Conservation (phyloP, 345 rosid genomes). For the Mercurialis annua region DNA sequence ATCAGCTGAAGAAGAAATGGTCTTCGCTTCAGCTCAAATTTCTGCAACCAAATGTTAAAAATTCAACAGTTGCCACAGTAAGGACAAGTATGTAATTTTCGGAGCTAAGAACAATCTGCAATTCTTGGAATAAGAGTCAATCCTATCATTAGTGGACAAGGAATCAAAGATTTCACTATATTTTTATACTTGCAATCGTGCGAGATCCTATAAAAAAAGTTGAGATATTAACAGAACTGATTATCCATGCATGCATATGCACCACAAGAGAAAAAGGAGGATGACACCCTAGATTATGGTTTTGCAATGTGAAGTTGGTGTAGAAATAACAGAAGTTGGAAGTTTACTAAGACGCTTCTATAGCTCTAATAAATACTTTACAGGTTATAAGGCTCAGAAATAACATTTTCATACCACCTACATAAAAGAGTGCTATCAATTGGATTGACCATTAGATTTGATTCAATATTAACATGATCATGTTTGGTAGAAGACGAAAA, state of each 20-base stretch:
- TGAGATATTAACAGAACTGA: too few relatives aligned
- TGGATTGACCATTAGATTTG: not conserved
- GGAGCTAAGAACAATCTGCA: too few relatives aligned
- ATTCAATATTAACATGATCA: not conserved
- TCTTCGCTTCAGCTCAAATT: conserved; percentile 84
- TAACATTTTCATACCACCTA: not conserved
- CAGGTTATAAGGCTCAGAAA: too few relatives aligned
- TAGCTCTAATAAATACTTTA: too few relatives aligned
- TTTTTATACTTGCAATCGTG: too few relatives aligned
- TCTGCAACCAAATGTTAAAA: conserved; percentile 40
- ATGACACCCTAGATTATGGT: not conserved
- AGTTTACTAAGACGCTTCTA: not conserved
- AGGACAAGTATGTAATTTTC: too few relatives aligned
- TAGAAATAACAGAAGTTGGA: not conserved
- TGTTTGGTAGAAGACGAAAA: not conserved
- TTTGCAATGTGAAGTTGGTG: not conserved
- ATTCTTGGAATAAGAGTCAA: too few relatives aligned
- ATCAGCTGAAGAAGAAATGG: conserved; percentile 75
- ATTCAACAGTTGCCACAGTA: not conserved
- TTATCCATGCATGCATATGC: too few relatives aligned
- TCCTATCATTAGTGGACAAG: too few relatives aligned
- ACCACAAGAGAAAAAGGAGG: conserved; percentile 5
- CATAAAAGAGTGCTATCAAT: not conserved
- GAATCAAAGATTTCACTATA: too few relatives aligned
- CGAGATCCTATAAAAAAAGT: too few relatives aligned